Conservation (phyloP, 192 early-diverging fungal genomes). For the Coemansia sp. region DNA sequence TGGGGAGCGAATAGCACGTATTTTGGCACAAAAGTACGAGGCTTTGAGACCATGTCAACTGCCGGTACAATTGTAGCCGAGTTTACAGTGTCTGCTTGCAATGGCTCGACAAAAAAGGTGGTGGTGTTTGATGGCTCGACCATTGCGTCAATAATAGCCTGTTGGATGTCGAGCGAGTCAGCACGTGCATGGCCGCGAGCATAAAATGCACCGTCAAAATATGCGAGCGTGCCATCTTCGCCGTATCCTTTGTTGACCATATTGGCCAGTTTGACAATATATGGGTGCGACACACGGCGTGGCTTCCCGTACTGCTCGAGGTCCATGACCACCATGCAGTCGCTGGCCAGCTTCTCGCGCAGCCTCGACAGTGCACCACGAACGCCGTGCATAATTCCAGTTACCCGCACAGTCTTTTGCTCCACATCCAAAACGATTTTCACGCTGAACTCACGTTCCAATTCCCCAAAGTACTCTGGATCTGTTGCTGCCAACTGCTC, state of each 20-base stretch:
- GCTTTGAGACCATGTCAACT: conserved; percentile 21
- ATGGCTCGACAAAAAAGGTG: conserved; percentile 23
- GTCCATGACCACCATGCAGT: conserved; percentile 26
- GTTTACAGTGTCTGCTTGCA: neutral
- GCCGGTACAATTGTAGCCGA: conserved; percentile 19
- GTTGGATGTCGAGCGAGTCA: conserved; percentile 29
- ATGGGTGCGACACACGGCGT: conserved; percentile 16
- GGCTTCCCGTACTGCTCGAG: conserved; percentile 17
- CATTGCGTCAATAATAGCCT: conserved; percentile 32
- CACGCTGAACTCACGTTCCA: conserved; percentile 31
- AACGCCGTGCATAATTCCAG: conserved; percentile 22
- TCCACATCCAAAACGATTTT: conserved; percentile 9
- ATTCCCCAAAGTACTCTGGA: neutral
- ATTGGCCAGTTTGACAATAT: neutral
- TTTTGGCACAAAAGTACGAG: conserved; percentile 16
- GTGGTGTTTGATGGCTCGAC: conserved; percentile 18
- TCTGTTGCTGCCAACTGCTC: conserved; percentile 11
- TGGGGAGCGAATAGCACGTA: conserved; percentile 3
- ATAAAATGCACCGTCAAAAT: conserved; percentile 24
- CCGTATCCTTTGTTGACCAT: neutral
- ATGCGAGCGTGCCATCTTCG: conserved; percentile 6
- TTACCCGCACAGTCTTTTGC: conserved; percentile 9
- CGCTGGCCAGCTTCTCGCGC: conserved; percentile 33
- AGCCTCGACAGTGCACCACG: conserved; percentile 30
- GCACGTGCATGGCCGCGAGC: conserved; percentile 21